Evolutionary conservation across 2,329 filamentous ascomycete genomes (phyloP).

Genomic region (Stagonosporopsis rhizophila): DNA sequence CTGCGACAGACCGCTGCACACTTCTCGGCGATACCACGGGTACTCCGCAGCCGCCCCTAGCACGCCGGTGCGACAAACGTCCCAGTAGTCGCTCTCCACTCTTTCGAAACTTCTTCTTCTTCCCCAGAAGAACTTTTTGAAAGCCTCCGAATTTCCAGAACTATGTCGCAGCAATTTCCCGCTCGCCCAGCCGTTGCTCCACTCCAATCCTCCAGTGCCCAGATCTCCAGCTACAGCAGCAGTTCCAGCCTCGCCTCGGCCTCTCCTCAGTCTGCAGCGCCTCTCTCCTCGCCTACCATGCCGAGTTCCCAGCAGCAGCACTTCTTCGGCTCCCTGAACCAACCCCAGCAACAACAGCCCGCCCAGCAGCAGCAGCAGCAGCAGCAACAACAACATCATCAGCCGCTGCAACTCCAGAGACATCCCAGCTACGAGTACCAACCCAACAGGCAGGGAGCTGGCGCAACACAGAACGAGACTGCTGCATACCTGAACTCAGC

Average conservation of each 20-base stretch:
- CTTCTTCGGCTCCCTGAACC: conserved; percentile 24
- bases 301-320: conserved; percentile 11
- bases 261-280: conserved; percentile 44
- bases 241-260: conserved; percentile 49
- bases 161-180: conserved; percentile 26
- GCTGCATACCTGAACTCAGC: conserved; percentile 78
- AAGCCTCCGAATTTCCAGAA: conserved; percentile 20
- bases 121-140: conserved; percentile 14
- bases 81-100: conserved; percentile 13
- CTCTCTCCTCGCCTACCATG: conserved; percentile 43
- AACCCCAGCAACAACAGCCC: conserved; percentile 43
- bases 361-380: conserved; percentile 40
- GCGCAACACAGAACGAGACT: conserved; percentile 54
- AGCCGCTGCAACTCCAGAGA: conserved; percentile 38
- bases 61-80: conserved; percentile 8
- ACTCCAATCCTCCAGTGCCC: conserved; percentile 42
- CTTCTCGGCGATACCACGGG: conserved; percentile 16
- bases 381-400: conserved; percentile 43
- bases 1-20: conserved; percentile 2
- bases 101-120: conserved; percentile 16
- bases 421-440: conserved; percentile 44
- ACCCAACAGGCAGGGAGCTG: conserved; percentile 45
- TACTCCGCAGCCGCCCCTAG: conserved; percentile 14
- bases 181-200: conserved; percentile 46
- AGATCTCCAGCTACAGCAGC: conserved; percentile 51